Evolutionary conservation across 2,329 filamentous ascomycete species (phyloP).

Genomic region (Neodidymelliopsis sp.): DNA sequence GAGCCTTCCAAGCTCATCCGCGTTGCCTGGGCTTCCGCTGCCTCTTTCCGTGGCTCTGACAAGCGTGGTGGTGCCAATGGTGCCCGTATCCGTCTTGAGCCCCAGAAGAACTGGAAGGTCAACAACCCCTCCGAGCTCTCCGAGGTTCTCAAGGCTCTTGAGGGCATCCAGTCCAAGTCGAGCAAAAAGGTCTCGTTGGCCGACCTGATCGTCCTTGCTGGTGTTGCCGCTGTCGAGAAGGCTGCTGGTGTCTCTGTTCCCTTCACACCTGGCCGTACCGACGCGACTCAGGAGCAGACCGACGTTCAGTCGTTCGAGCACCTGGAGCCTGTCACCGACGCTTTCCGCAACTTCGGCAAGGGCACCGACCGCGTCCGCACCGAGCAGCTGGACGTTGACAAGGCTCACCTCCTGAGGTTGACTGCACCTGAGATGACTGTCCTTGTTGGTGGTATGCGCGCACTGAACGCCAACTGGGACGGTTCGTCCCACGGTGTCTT

Average conservation of each 20-base stretch:
- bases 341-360: constrained; percentile 81
- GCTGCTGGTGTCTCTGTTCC: constrained; percentile 70
- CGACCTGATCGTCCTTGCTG: constrained; percentile 79
- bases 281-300: constrained; percentile 76
- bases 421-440: constrained; percentile 75
- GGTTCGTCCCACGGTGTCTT: constrained; percentile 72
- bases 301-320: constrained; percentile 69
- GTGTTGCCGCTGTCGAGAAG: constrained; percentile 75
- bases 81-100: constrained; percentile 76
- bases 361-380: constrained; percentile 66
- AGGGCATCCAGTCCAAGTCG: constrained; percentile 68
- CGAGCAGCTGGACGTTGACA: constrained; percentile 76
- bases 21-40: constrained; percentile 47
- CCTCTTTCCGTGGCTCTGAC: constrained; percentile 64
- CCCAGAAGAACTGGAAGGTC: constrained; percentile 74
- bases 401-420: constrained; percentile 73
- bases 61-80: constrained; percentile 86
- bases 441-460: constrained; percentile 75
- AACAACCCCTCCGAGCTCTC: constrained; percentile 75
- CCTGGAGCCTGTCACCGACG: constrained; percentile 74
- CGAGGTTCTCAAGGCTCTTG: constrained; percentile 67
- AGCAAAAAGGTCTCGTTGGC: constrained; percentile 80
- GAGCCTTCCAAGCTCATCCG: constrained; percentile 68
- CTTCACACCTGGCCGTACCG: constrained; percentile 75
- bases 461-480: constrained; percentile 74